phyloP scores from a whole-genome alignment of 805 yeast species.

The Scheffersomyces ergatensis region DNA sequence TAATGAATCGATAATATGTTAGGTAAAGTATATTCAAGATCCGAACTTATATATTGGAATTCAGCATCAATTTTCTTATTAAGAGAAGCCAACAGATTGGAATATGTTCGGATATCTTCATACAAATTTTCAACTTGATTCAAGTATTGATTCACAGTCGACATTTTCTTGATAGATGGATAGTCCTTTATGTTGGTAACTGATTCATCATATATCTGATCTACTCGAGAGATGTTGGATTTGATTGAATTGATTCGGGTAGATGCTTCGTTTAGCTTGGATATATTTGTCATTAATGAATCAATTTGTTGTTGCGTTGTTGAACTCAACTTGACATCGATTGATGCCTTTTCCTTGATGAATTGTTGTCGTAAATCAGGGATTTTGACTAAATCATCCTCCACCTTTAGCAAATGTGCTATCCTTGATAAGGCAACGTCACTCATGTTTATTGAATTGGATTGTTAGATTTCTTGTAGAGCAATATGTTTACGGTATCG shows the following conservation, averaged over 20 bases:
- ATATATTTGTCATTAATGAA: slow-evolving; percentile 51
- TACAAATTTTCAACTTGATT: slow-evolving; percentile 65
- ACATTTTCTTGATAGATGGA: slow-evolving; percentile 64
- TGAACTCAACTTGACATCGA: slow-evolving; percentile 72
- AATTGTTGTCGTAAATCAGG: slow-evolving; percentile 53
- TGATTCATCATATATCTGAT: slow-evolving; percentile 56
- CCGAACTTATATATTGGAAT: slow-evolving; percentile 28
- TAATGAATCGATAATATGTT: slow-evolving; percentile 68
- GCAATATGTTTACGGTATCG: no score
- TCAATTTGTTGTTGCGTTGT: slow-evolving; percentile 67
- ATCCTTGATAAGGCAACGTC: slow-evolving; percentile 41
- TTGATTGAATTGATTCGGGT: slow-evolving; percentile 36
- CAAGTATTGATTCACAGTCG: slow-evolving; percentile 69
- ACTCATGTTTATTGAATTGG: no score
- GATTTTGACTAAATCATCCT: slow-evolving; percentile 57
- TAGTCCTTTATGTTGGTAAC: slow-evolving; percentile 62
- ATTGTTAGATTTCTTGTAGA: no score
- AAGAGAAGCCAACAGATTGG: slow-evolving; percentile 47
- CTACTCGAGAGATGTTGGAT: slow-evolving; percentile 36
- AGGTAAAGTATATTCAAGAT: slow-evolving; percentile 44
- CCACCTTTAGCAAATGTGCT: slow-evolving; percentile 37
- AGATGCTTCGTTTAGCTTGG: slow-evolving; percentile 45
- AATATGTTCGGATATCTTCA: slow-evolving; percentile 57
- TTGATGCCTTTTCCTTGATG: slow-evolving; percentile 65
- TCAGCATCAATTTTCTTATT: slow-evolving; percentile 51